These are phyloP conservation scores for Penicillium oxalicum DNA, from an alignment of 2,329 filamentous ascomycete species.

Conservation along the genomic window DNA sequence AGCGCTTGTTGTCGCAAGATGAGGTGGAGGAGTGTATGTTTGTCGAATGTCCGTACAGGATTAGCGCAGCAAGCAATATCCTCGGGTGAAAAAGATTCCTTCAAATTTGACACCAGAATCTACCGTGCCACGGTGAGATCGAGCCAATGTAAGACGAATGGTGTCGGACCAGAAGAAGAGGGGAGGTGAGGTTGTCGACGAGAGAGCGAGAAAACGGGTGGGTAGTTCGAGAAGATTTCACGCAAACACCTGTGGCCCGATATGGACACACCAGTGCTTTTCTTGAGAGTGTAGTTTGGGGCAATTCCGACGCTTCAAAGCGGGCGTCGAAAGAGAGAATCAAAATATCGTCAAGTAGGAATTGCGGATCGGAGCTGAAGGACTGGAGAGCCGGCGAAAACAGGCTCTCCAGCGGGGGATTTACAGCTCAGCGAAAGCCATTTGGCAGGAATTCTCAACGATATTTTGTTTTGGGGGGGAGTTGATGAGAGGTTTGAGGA, in stretches of 20 bases:
- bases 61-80: too few relatives aligned
- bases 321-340: constrained; percentile 45
- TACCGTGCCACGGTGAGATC: too few relatives aligned
- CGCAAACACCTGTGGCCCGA: constrained; percentile 35
- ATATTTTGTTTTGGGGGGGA: constrained; percentile 48
- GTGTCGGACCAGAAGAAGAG: constrained; percentile 6
- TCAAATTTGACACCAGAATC: too few relatives aligned
- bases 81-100: too few relatives aligned
- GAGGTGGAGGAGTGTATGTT: too few relatives aligned
- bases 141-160: too few relatives aligned
- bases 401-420: constrained; percentile 70
- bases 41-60: too few relatives aligned
- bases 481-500: constrained; percentile 9
- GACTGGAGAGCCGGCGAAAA: constrained; percentile 63
- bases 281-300: constrained; percentile 36
- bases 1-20: too few relatives aligned
- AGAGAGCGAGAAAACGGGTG: constrained; percentile 2
- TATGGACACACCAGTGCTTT: constrained; percentile 34
- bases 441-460: constrained; percentile 64
- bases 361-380: constrained; percentile 72
- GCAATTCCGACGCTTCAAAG: constrained; percentile 57
- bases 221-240: constrained; percentile 7
- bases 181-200: constrained; percentile 7
- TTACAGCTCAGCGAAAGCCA: constrained; percentile 87
- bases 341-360: constrained; percentile 49